Percentiles rank a stretch among this genome's conserved stretches.
These are phyloP conservation scores for Lactarius quietus DNA, from an alignment of 768 basidiomycete genomes.

Conservation along the genomic window DNA sequence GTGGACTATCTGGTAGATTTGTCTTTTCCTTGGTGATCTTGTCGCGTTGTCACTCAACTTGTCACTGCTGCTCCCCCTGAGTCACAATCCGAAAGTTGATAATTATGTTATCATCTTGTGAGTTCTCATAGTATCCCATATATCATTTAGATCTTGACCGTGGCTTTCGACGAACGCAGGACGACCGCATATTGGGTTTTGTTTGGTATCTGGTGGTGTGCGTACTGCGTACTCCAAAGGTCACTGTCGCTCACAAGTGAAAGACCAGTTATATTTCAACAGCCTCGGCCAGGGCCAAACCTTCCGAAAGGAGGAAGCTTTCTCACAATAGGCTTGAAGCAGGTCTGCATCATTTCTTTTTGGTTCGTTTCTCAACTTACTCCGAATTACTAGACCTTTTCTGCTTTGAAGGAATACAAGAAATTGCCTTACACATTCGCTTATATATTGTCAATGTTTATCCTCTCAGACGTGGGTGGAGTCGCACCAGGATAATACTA, in stretches of 20 bases:
- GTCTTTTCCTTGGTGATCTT: constrained; percentile 76
- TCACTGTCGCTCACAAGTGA: neutral
- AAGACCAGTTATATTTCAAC: constrained; percentile 69
- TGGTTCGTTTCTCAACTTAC: neutral
- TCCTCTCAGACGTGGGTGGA: constrained; percentile 65
- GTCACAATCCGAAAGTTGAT: constrained; percentile 57
- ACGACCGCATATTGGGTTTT: constrained; percentile 76
- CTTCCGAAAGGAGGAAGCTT: constrained; percentile 75
- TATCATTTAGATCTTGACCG: neutral
- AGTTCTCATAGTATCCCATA: constrained; percentile 24
- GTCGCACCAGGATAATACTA: neutral
- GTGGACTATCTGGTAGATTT: constrained; percentile 42
- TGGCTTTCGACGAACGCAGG: constrained; percentile 35
- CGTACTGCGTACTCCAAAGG: constrained; percentile 30
- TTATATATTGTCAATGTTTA: constrained; percentile 72
- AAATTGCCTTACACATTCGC: constrained; percentile 77
- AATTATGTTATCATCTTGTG: constrained; percentile 73
- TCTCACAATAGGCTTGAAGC: constrained; percentile 82
- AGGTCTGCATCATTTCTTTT: constrained; percentile 39
- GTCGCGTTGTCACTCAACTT: constrained; percentile 62
- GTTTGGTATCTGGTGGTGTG: constrained; percentile 86
- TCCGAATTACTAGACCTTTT: constrained; percentile 62
- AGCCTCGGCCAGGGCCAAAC: constrained; percentile 77
- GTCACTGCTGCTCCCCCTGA: constrained; percentile 62
- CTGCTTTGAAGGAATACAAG: constrained; percentile 68